phyloP scores from a whole-genome alignment of 306 rosid genomes.

The Gynostemma pentaphyllum region DNA sequence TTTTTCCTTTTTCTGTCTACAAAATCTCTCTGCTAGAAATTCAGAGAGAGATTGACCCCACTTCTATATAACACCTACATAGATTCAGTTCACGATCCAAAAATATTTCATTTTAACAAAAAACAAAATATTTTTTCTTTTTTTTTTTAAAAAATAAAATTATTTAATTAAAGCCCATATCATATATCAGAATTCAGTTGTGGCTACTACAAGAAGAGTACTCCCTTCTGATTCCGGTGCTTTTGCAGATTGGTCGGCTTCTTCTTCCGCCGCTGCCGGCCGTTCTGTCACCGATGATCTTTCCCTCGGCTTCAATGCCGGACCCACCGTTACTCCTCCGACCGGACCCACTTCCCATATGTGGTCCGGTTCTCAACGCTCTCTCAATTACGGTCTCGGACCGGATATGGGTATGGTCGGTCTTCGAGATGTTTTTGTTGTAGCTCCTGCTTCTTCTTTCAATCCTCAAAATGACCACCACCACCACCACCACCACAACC shows the following conservation, averaged over 20 bases:
- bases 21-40: slow-evolving; percentile 29
- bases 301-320: slow-evolving; percentile 90
- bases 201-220: slow-evolving; percentile 98
- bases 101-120: not conserved
- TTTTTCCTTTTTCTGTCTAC: slow-evolving; percentile 4
- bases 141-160: too few relatives aligned
- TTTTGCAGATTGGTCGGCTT: slow-evolving; percentile 79
- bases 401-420: slow-evolving; percentile 73
- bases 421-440: slow-evolving; percentile 62
- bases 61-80: slow-evolving; percentile 37
- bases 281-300: slow-evolving; percentile 52
- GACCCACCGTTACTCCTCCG: slow-evolving; percentile 28
- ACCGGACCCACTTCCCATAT: slow-evolving; percentile 40
- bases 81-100: slow-evolving; percentile 15
- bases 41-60: slow-evolving; percentile 77
- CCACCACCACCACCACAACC: slow-evolving; percentile 19
- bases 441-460: slow-evolving; percentile 49
- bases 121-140: slow-evolving; percentile 1
- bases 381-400: slow-evolving; percentile 41
- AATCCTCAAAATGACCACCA: slow-evolving; percentile 26
- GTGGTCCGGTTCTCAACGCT: slow-evolving; percentile 30
- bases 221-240: slow-evolving; percentile 95
- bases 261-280: slow-evolving; percentile 35
- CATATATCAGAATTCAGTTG: slow-evolving; percentile 37
- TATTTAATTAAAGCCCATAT: too few relatives aligned